Base-by-base conservation (phyloP, 1,284 basidiomycete species). In the Neonothopanus nambi region DNA sequence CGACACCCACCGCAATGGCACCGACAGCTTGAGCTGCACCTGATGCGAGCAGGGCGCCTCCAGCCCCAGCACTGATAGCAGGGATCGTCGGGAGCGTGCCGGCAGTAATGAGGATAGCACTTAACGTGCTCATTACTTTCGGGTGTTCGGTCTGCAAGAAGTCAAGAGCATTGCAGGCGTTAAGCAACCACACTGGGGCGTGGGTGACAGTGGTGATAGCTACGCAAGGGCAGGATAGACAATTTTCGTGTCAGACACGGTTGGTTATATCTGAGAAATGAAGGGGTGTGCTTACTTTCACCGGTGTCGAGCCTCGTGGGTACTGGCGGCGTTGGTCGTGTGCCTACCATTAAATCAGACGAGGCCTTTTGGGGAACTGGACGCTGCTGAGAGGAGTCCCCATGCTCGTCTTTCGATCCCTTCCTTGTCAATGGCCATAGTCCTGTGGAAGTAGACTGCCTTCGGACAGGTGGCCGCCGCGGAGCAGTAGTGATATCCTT, bases 41-140 rank as follows among this genome's bases (percentile, higher is more conserved):
- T 12, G 84, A 80, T 5, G 87, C 87, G 30, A 90, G 74, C 56
- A 87, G 72, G 0, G 85, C 83, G 18, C 87, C 87, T 20, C 86
- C 86, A 5, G 82, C 84, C 12, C 82, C 83, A 0, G 80, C 81
- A 44, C 73, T 75, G 61, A 89, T 78, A 2, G 76, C 85, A 20
- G 87, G 87, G 35, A 89, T 79, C 0, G 85, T 69, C 0, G 87
- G 87, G 38, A 90, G 75, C 33, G 84, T 82, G 37, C 88, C 87
- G 40, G 84, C 84, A 5, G 87, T 88, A 64, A 90, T 86, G 57
- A 90, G 78, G 53, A 90, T 80, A 5, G 87, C 87, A 55, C 85
- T 85, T 49, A 90, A 65, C 36, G 87, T 79, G 56, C 79, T 82
- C 85, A 90, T 89, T 24, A 80, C 79, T 63, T 84, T 85, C 3